A percentile compares a stretch with the other conserved stretches of the same genome.
phyloP scores from a whole-genome alignment of 495 filamentous ascomycete genomes.

The Neurospora sp. region DNA sequence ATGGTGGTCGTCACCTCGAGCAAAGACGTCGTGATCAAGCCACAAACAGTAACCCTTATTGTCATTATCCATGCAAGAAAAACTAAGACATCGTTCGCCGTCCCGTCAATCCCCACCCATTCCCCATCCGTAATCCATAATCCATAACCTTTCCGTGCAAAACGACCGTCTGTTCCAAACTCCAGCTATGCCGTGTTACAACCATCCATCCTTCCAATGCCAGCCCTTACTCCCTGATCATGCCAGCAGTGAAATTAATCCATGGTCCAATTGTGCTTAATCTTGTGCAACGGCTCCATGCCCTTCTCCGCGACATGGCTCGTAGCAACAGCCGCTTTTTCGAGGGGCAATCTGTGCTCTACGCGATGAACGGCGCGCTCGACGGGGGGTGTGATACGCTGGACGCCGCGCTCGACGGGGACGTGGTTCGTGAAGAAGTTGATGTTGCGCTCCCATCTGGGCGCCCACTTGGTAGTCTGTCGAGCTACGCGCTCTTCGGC shows the following conservation, averaged over 20 bases:
- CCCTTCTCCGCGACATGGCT: neutral
- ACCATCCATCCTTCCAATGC: neutral
- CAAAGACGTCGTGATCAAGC: neutral
- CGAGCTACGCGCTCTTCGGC: slow-evolving; percentile 32
- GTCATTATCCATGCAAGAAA: neutral
- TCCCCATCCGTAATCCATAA: neutral
- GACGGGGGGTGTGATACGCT: slow-evolving; percentile 31
- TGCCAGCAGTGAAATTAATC: neutral
- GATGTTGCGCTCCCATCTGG: slow-evolving; percentile 41
- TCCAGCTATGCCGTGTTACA: neutral
- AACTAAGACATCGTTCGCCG: neutral
- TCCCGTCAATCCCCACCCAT: neutral
- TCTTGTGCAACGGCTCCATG: neutral
- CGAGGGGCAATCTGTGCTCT: slow-evolving; percentile 31
- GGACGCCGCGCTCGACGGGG: slow-evolving; percentile 32
- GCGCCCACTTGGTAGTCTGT: slow-evolving; percentile 38
- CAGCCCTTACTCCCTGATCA: neutral
- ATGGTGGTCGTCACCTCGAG: neutral
- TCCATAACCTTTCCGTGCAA: neutral
- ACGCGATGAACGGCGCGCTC: slow-evolving; percentile 29
- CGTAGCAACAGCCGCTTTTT: slow-evolving; percentile 25
- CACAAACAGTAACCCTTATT: neutral
- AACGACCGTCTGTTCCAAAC: neutral
- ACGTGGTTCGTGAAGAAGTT: slow-evolving; percentile 33
- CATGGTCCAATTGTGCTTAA: neutral